Evolutionary conservation across 1,284 basidiomycete species (phyloP).

Genomic region (Thecaphora frezii): DNA sequence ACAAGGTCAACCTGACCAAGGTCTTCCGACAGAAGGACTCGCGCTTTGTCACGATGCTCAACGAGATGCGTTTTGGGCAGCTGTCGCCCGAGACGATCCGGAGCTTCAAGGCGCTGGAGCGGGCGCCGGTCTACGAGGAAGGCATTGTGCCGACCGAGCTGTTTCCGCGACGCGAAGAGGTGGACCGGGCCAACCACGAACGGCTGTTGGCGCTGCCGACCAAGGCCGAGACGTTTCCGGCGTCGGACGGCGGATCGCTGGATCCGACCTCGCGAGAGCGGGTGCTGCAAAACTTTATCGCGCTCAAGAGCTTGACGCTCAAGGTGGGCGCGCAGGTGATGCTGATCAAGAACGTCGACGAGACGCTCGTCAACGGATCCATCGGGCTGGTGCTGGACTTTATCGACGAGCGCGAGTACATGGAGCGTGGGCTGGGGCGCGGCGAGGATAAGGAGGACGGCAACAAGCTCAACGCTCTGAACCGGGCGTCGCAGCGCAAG

Average conservation of each 20-base stretch:
- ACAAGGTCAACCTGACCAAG: constrained; percentile 81
- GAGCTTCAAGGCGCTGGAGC: constrained; percentile 35
- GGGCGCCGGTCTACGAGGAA: constrained; percentile 31
- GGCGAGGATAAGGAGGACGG: constrained; percentile 34
- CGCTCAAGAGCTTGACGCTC: constrained; percentile 63
- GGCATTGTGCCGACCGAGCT: constrained; percentile 53
- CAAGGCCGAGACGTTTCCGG: constrained; percentile 36
- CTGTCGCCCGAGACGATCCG: constrained; percentile 44
- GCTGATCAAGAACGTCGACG: constrained; percentile 77
- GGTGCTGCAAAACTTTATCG: constrained; percentile 45
- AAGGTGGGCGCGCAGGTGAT: constrained; percentile 69
- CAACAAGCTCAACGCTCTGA: constrained; percentile 52
- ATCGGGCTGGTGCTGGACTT: constrained; percentile 68
- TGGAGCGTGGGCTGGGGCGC: constrained; percentile 25
- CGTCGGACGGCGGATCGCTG: constrained; percentile 41
- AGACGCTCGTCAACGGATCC: constrained; percentile 78
- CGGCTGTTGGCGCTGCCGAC: constrained; percentile 63
- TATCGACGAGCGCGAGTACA: constrained; percentile 37
- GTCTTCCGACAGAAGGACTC: constrained; percentile 75
- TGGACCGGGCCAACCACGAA: constrained; percentile 70
- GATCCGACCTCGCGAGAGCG: constrained; percentile 28
- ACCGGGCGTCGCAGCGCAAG: constrained; percentile 21
- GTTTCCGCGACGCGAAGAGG: constrained; percentile 83
- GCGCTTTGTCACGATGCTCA: constrained; percentile 45
- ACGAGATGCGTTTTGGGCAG: constrained; percentile 45